Conservation (phyloP, 2,329 filamentous ascomycete species). For the Westerdykella sp. region DNA sequence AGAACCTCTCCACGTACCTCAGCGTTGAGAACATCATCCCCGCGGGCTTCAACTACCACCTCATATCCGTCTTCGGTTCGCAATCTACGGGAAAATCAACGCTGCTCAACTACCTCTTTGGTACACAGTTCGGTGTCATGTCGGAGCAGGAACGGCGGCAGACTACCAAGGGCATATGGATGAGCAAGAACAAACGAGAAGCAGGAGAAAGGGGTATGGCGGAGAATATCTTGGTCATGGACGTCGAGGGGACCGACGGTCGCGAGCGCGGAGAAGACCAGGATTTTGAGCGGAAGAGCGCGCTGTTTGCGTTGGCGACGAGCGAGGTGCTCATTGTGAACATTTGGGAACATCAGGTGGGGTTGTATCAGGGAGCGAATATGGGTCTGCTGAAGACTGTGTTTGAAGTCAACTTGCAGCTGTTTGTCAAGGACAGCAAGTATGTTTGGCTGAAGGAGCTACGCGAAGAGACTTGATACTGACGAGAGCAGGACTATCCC, state of each 20-base stretch:
- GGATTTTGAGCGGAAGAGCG: slow-evolving; percentile 97
- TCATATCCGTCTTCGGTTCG: slow-evolving; percentile 97
- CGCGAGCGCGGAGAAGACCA: slow-evolving; percentile 95
- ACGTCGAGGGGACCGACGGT: slow-evolving; percentile 96
- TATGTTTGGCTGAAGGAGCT: slow-evolving; percentile 43
- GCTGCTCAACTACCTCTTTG: slow-evolving; percentile 89
- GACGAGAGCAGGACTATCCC: slow-evolving; percentile 62
- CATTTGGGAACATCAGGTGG: slow-evolving; percentile 99
- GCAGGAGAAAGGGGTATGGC: slow-evolving; percentile 61
- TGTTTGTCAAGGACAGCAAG: slow-evolving; percentile 94
- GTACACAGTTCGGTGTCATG: slow-evolving; percentile 96
- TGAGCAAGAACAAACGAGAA: slow-evolving; percentile 86
- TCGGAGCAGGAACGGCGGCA: slow-evolving; percentile 87
- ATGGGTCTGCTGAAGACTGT: slow-evolving; percentile 99
- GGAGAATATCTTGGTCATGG: slow-evolving; percentile 98
- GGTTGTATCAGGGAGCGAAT: slow-evolving; percentile 95
- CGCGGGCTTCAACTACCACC: slow-evolving; percentile 96
- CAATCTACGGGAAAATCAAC: slow-evolving; percentile 99
- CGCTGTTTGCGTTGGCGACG: slow-evolving; percentile 91
- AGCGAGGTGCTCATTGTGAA: slow-evolving; percentile 98
- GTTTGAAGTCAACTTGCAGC: slow-evolving; percentile 95
- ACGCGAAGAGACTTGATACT: slow-evolving; percentile 6
- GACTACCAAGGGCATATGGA: slow-evolving; percentile 99
- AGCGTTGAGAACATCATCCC: slow-evolving; percentile 71
- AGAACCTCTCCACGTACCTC: slow-evolving; percentile 75